Evolutionary conservation across 176 grass and related monocot species (phyloP).

Genomic region (Lolium multiflorum): DNA sequence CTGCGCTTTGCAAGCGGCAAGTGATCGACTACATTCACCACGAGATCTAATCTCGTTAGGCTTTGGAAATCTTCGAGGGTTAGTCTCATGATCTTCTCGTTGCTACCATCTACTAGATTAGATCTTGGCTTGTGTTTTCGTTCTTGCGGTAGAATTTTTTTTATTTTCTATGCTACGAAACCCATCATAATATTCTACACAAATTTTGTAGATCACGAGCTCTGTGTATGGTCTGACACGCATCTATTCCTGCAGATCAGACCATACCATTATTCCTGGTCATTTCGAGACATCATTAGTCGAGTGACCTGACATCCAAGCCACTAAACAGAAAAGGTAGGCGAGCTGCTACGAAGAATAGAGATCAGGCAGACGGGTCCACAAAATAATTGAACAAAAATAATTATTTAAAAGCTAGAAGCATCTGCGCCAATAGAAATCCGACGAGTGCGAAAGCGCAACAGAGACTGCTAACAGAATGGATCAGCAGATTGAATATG

Average conservation of each 20-base stretch:
- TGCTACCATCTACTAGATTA: no score
- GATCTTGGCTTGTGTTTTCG: no score
- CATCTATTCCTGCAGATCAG: neutral
- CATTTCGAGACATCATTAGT: slow-evolving; percentile 9
- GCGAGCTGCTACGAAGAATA: neutral
- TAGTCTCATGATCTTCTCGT: no score
- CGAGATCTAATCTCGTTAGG: no score
- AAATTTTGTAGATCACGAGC: no score
- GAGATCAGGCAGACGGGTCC: slow-evolving; percentile 8
- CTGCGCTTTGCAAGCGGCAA: no score
- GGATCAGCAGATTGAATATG: neutral
- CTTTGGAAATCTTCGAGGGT: no score
- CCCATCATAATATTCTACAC: no score
- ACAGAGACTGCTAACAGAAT: slow-evolving; percentile 39
- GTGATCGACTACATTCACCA: no score
- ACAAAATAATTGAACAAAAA: slow-evolving; percentile 41
- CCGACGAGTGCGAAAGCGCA: slow-evolving; percentile 51
- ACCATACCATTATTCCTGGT: neutral
- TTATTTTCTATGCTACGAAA: no score
- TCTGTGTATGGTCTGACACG: no score
- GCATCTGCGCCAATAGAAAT: slow-evolving; percentile 19
- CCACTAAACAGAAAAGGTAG: neutral
- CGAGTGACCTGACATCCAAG: neutral
- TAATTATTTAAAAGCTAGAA: slow-evolving; percentile 27
- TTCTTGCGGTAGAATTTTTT: no score